Conservation (phyloP, 371 early-diverging fungal genomes). For the Cokeromyces recurvatus region DNA sequence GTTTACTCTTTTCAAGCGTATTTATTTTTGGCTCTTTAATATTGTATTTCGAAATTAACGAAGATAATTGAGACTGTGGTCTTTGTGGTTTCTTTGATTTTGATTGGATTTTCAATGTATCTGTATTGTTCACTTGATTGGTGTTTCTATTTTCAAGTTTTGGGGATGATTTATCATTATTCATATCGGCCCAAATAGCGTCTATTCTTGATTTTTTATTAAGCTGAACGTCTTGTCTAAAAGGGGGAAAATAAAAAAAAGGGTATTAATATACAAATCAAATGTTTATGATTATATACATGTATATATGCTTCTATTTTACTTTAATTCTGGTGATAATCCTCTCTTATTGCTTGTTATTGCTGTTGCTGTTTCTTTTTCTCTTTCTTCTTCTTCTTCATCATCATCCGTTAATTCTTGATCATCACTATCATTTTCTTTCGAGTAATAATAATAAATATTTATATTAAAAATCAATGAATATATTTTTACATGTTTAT, state of each 20-base stretch:
- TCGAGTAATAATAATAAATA: neutral
- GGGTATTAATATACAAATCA: no score
- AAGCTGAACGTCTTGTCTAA: neutral
- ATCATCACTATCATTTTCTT: conserved; percentile 12
- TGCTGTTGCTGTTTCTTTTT: neutral
- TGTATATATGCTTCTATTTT: no score
- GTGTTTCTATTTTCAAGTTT: no score
- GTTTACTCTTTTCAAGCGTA: conserved; percentile 66
- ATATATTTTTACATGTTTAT: no score
- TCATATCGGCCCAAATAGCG: conserved; percentile 47
- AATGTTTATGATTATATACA: no score
- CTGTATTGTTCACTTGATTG: no score
- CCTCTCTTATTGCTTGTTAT: no score
- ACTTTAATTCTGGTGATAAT: no score
- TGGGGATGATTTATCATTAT: no score
- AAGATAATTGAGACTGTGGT: conserved; percentile 49
- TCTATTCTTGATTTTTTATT: conserved; percentile 32
- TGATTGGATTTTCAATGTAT: neutral
- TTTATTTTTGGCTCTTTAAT: conserved; percentile 66
- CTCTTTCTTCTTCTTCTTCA: conserved; percentile 4
- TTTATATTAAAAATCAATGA: neutral
- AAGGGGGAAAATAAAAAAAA: neutral
- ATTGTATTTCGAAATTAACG: conserved; percentile 56
- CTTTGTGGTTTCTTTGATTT: conserved; percentile 11
- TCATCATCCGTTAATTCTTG: conserved; percentile 2